phyloP scores from a whole-genome alignment of 208 protist species.

The Trichomonas gallinae region DNA sequence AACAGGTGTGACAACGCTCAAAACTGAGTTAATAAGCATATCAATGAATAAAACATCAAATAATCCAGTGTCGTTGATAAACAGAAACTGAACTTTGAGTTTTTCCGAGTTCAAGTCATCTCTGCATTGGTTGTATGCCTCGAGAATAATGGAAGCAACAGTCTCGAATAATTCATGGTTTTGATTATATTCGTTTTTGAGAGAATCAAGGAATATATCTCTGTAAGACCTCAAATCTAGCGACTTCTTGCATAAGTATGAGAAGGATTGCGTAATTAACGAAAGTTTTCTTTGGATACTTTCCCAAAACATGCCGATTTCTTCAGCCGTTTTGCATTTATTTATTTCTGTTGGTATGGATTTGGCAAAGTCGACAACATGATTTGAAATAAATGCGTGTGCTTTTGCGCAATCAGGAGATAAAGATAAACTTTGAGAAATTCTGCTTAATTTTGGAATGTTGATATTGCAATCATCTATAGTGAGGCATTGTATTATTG shows the following conservation, averaged over 20 bases:
- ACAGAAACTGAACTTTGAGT: background rate
- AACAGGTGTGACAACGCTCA: background rate
- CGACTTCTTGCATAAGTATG: background rate
- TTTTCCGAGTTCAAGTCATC: background rate
- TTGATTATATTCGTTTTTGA: background rate
- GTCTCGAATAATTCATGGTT: background rate
- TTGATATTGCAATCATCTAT: background rate
- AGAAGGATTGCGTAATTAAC: background rate
- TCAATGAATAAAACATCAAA: background rate
- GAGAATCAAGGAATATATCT: background rate
- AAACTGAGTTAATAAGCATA: background rate
- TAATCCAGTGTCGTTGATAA: background rate
- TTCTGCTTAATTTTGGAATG: background rate
- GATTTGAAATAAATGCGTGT: background rate
- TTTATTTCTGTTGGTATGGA: background rate
- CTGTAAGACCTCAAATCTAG: background rate
- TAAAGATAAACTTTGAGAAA: background rate
- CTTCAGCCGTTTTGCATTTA: background rate
- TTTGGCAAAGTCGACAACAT: background rate
- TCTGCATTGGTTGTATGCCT: background rate
- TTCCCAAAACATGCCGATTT: background rate
- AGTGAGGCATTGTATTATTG: background rate
- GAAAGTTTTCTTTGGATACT: background rate
- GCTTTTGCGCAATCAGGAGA: background rate
- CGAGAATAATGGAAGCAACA: background rate